A percentile compares a stretch with the other conserved stretches of the same genome.
Evolutionary conservation across 2,329 filamentous ascomycete species (phyloP).

Genomic region (Tolypocladium guangdongense): DNA sequence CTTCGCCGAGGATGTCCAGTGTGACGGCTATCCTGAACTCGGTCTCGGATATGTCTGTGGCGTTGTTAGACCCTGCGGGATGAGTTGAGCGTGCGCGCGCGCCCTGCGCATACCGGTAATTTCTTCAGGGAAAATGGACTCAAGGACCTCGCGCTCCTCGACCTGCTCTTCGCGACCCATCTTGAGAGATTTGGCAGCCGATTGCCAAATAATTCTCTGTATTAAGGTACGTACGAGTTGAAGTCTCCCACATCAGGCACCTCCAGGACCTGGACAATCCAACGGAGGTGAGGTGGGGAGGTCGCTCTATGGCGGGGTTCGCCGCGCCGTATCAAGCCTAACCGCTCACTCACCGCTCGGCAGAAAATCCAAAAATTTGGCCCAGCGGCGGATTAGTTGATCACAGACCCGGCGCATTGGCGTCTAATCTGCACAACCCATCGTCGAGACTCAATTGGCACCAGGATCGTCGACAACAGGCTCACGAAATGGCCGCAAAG

Average conservation of each 20-base stretch:
- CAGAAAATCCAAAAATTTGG: conserved; percentile 16
- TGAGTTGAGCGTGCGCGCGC: background rate
- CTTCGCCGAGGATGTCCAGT: conserved; percentile 65
- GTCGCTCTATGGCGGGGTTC: conserved; percentile 16
- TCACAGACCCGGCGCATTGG: background rate
- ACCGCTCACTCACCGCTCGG: conserved; percentile 22
- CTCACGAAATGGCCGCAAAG: conserved; percentile 35
- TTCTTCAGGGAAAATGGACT: conserved; percentile 96
- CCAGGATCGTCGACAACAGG: background rate
- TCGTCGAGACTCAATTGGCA: background rate
- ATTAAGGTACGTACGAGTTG: background rate
- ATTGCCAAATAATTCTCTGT: background rate
- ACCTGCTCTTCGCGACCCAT: conserved; percentile 79
- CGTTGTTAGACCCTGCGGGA: background rate
- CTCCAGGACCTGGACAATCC: conserved; percentile 3
- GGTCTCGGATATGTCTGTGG: conserved; percentile 73
- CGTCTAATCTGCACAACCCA: background rate
- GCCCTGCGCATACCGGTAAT: conserved; percentile 57
- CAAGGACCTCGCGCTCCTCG: conserved; percentile 94
- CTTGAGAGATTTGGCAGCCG: background rate
- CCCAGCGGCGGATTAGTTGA: background rate
- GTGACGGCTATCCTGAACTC: conserved; percentile 78
- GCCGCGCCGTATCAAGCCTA: conserved; percentile 10
- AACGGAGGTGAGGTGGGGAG: conserved; percentile 10
- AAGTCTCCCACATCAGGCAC: background rate